phyloP scores from a whole-genome alignment of 805 yeast species.

The Candida nemodendra region DNA sequence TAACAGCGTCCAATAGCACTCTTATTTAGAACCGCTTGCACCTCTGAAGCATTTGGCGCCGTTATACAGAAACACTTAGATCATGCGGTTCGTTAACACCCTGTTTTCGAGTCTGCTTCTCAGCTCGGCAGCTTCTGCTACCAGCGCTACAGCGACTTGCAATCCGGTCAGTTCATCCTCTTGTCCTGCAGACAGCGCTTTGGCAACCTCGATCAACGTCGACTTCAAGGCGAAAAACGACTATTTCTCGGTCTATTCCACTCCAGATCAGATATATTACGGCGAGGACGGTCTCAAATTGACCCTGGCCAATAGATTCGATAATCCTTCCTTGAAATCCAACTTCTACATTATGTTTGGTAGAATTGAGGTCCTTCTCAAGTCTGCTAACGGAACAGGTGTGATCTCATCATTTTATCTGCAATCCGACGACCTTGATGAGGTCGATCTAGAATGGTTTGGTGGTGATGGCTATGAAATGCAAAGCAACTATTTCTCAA shows the following conservation, averaged over 20 bases:
- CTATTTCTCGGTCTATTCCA: slow-evolving; percentile 42
- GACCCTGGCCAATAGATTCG: slow-evolving; percentile 59
- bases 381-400: slow-evolving; percentile 78
- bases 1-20: no score
- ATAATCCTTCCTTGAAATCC: slow-evolving; percentile 77
- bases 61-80: no score
- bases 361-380: slow-evolving; percentile 65
- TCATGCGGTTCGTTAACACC: no score
- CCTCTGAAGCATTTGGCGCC: no score
- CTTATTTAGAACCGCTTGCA: no score
- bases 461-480: slow-evolving; percentile 76
- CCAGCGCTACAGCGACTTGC: slow-evolving; percentile 24
- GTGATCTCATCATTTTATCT: slow-evolving; percentile 77
- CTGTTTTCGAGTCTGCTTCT: no score
- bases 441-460: slow-evolving; percentile 84
- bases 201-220: slow-evolving; percentile 53
- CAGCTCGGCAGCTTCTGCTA: no score
- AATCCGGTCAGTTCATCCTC: slow-evolving; percentile 31
- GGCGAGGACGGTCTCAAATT: slow-evolving; percentile 59
- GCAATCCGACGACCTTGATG: slow-evolving; percentile 84
- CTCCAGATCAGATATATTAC: slow-evolving; percentile 45
- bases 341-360: slow-evolving; percentile 89
- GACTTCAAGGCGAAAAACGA: slow-evolving; percentile 49
- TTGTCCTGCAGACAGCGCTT: slow-evolving; percentile 51
- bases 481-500: slow-evolving; percentile 77